Base-by-base conservation (phyloP, 805 yeast genomes). In the Starmerella lactis-condensi region DNA sequence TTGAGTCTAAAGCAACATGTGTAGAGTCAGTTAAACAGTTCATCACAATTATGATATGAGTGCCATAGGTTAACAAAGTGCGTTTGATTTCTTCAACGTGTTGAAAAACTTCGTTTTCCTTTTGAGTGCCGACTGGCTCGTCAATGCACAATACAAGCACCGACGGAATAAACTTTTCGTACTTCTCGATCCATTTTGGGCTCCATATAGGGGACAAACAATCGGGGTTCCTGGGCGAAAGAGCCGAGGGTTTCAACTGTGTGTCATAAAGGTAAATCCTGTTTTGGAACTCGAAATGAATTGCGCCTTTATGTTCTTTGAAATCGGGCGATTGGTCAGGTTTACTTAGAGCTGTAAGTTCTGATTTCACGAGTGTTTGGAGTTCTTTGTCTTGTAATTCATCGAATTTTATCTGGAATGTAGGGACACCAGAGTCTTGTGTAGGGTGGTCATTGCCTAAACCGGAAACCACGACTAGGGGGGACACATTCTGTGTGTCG, bases 171-270 rank as follows among this genome's bases (percentile, higher is more conserved):
- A 52, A 33, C n/a, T 57, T 52, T 17, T 53, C 51, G 42, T 70
- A 67, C 42, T 68, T 70, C 22, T 58, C 56, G 10, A 69, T 36
- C 79, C 78, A 72, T 17, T 62, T 52, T 1, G 46, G 39, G 2
- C 64, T 55, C 19, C 67, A 43, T 1, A 67, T 39, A 1, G 67
- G 64, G 38, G 47, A 59, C 1, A 47, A 42, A 1, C 65, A 54
- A 3, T 51, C 50, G n/a, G 54, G 52, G 29, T 60, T 56, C 29
- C 57, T 51, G 2, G 73, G 72, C 1, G 72, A 66, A 8, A 57
- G 36, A 5, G 41, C 38, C 2, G 59, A 50, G 13, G 55, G 56
- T 27, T 29, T 22, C 18, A 29, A 34, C 22, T 26, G 22, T 12
- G 21, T 22, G 12, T 41, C 26, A 13, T 40, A 40, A 4, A 38